A percentile compares a stretch with the other conserved stretches of the same genome.
phyloP scores from a whole-genome alignment of 495 filamentous ascomycete species.

The Staphylotrichum tortipilum region DNA sequence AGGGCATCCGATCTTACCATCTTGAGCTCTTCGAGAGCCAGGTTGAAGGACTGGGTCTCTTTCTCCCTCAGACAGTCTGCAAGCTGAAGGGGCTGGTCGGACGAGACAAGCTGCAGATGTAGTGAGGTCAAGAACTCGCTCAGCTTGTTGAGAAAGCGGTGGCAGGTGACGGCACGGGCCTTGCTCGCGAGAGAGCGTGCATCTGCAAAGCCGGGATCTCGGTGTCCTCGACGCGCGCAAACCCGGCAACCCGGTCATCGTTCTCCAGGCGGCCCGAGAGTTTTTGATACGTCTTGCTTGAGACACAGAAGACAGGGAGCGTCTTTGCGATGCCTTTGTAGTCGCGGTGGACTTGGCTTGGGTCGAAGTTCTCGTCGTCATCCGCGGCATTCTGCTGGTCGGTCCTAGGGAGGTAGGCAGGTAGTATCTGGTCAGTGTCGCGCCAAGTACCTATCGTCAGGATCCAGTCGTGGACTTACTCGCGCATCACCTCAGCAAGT shows the following conservation, averaged over 20 bases:
- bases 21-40: conserved; percentile 32
- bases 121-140: conserved; percentile 44
- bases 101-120: conserved; percentile 42
- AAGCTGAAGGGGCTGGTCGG: conserved; percentile 35
- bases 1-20: conserved; percentile 22
- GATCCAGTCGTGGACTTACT: too few species aligned
- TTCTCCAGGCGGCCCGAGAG: conserved; percentile 43
- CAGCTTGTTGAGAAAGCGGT: conserved; percentile 36
- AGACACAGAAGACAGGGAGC: conserved; percentile 56
- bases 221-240: conserved; percentile 16
- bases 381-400: conserved; percentile 8
- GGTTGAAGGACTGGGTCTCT: conserved; percentile 32
- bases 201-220: conserved; percentile 49
- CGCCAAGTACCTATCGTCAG: too few species aligned
- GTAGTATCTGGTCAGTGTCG: too few species aligned
- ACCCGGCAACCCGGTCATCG: conserved; percentile 14
- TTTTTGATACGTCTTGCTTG: conserved; percentile 50
- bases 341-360: conserved; percentile 37
- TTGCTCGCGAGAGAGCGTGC: too few species aligned
- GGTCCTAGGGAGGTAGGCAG: conserved; percentile 9
- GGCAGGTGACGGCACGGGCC: not conserved
- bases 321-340: conserved; percentile 44
- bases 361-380: conserved; percentile 17
- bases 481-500: too few species aligned
- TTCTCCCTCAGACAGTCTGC: conserved; percentile 30